These are phyloP conservation scores for Haplographium delicatum DNA, from an alignment of 495 filamentous ascomycete species.

Conservation along the genomic window DNA sequence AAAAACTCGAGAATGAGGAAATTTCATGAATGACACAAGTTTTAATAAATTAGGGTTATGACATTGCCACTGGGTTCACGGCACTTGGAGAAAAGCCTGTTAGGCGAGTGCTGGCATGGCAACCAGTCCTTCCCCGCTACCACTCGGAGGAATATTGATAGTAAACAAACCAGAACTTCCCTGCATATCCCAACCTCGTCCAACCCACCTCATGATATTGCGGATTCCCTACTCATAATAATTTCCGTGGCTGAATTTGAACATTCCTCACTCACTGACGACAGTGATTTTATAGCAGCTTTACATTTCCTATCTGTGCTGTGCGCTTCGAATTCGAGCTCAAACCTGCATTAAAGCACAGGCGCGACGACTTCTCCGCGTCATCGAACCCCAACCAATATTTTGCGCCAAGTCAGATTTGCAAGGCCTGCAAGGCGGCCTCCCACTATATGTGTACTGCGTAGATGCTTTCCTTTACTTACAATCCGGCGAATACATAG, in stretches of 20 bases:
- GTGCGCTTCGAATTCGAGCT: conserved; percentile 10
- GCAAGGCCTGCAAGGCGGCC: conserved; percentile 15
- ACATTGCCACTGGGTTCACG: too few relatives aligned
- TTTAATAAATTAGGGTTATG: too few relatives aligned
- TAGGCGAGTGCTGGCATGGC: too few relatives aligned
- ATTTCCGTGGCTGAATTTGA: conserved; percentile 9
- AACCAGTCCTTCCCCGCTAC: too few relatives aligned
- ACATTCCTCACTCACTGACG: conserved; percentile 6
- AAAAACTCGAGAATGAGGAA: too few relatives aligned
- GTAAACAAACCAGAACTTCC: conserved; percentile 5
- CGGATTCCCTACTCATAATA: conserved; percentile 14
- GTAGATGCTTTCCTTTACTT: conserved; percentile 7
- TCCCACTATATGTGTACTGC: conserved; percentile 15
- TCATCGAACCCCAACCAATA: conserved; percentile 1
- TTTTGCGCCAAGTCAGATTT: not conserved
- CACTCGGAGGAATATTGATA: not conserved
- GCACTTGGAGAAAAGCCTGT: too few relatives aligned
- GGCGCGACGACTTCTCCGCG: conserved; percentile 2
- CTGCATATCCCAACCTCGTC: conserved; percentile 7
- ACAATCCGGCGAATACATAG: conserved; percentile 9
- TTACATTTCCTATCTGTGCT: conserved; percentile 12
- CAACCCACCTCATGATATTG: conserved; percentile 10
- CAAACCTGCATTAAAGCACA: not conserved
- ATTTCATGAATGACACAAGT: too few relatives aligned
- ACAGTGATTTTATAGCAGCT: conserved; percentile 5